Evolutionary conservation across 306 rosid genomes (phyloP).

Genomic region (Prunus campanulata): DNA sequence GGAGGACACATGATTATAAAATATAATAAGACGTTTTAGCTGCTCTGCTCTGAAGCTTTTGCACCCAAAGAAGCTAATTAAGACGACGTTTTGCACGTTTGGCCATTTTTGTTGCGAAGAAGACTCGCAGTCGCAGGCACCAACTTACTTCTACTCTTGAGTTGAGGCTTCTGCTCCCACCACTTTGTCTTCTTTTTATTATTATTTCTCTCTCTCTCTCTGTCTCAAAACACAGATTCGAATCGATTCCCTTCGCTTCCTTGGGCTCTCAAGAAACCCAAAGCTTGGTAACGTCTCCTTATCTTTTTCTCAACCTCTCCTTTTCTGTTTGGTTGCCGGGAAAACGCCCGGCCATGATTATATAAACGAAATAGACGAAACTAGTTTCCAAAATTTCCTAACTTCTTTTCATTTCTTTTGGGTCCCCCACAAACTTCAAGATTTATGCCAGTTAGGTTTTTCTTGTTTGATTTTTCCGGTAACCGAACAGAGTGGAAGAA

Average conservation of each 20-base stretch:
- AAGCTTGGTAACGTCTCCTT: background rate
- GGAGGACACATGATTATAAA: too few species aligned
- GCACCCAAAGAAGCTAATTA: too few species aligned
- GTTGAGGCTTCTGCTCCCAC: background rate
- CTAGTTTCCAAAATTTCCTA: background rate
- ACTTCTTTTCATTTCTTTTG: background rate
- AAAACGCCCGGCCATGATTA: background rate
- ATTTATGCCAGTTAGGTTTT: background rate
- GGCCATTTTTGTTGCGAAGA: too few species aligned
- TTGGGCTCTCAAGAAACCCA: background rate
- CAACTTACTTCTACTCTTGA: background rate
- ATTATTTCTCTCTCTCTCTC: background rate
- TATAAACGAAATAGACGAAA: background rate
- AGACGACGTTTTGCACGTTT: too few species aligned
- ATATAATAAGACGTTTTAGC: too few species aligned
- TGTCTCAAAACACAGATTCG: background rate
- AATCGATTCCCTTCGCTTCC: background rate
- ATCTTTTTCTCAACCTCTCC: background rate
- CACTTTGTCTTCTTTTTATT: background rate
- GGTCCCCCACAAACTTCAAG: background rate
- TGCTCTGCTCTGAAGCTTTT: too few species aligned
- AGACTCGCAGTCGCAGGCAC: too few species aligned
- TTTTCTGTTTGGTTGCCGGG: slow-evolving; percentile 4
- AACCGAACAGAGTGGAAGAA: background rate
- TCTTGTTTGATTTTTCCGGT: background rate